phyloP scores from a whole-genome alignment of 2,329 filamentous ascomycete species.

The Bertia moriformis region DNA sequence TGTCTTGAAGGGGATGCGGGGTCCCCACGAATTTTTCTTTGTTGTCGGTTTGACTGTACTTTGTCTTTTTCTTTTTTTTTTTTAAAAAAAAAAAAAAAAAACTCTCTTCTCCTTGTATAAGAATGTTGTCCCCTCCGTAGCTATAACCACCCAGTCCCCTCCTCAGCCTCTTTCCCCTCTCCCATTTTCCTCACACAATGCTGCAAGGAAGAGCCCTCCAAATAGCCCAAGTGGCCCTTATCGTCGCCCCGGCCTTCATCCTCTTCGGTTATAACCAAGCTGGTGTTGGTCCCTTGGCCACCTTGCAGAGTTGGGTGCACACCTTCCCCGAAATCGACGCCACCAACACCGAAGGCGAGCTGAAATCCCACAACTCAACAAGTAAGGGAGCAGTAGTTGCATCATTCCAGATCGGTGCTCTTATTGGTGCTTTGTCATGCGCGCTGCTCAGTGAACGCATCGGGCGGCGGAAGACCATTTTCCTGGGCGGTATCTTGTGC shows the following conservation, averaged over 20 bases:
- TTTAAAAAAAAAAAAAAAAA: too few species aligned
- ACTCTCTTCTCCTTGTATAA: too few species aligned
- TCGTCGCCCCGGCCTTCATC: background rate
- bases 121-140: too few species aligned
- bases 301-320: background rate
- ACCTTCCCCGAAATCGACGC: background rate
- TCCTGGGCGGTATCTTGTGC: background rate
- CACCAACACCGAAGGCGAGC: background rate
- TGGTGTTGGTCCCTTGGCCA: background rate
- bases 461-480: background rate
- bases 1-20: too few species aligned
- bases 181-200: too few species aligned
- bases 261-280: background rate
- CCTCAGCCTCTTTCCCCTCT: too few species aligned
- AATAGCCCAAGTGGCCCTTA: background rate
- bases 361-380: background rate
- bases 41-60: too few species aligned
- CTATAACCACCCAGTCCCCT: too few species aligned
- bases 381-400: conserved; percentile 1
- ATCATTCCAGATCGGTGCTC: background rate
- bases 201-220: background rate
- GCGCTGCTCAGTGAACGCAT: background rate
- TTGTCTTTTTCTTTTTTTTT: too few species aligned
- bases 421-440: background rate
- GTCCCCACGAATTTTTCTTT: too few species aligned